Conservation (phyloP, 2,329 filamentous ascomycete species). For the Cladorrhinum sp. region DNA sequence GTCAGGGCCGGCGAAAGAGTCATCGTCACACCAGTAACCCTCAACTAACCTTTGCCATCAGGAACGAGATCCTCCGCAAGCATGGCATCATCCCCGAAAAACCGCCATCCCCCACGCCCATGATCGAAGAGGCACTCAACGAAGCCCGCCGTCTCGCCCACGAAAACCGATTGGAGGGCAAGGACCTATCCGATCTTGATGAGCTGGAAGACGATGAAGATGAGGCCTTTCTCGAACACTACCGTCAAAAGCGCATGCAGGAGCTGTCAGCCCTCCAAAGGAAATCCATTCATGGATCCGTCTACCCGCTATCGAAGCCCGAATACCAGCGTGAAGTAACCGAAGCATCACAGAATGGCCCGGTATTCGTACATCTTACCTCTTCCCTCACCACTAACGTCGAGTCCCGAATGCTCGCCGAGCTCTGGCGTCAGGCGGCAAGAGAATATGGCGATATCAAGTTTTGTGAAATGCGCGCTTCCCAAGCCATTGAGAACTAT, state of each 20-base stretch:
- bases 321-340: conserved; percentile 92
- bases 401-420: conserved; percentile 78
- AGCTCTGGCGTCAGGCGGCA: conserved; percentile 83
- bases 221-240: conserved; percentile 83
- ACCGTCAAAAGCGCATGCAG: conserved; percentile 80
- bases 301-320: conserved; percentile 91
- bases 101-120: conserved; percentile 87
- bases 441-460: conserved; percentile 89
- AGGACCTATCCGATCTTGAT: conserved; percentile 89
- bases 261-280: conserved; percentile 75
- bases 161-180: conserved; percentile 89
- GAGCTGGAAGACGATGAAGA: conserved; percentile 96
- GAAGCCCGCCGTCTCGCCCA: conserved; percentile 81
- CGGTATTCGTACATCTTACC: conserved; percentile 76
- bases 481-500: conserved; percentile 94
- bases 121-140: conserved; percentile 90
- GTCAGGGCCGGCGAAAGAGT: conserved; percentile 43
- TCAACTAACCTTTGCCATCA: conserved; percentile 37
- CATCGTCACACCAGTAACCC: neutral
- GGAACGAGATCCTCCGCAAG: conserved; percentile 97
- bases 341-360: conserved; percentile 71
- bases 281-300: conserved; percentile 79
- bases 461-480: conserved; percentile 91
- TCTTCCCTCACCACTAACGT: conserved; percentile 75
- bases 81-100: conserved; percentile 98